These are phyloP conservation scores for Quercus robur DNA, from an alignment of 306 rosid species.

Conservation along the genomic window DNA sequence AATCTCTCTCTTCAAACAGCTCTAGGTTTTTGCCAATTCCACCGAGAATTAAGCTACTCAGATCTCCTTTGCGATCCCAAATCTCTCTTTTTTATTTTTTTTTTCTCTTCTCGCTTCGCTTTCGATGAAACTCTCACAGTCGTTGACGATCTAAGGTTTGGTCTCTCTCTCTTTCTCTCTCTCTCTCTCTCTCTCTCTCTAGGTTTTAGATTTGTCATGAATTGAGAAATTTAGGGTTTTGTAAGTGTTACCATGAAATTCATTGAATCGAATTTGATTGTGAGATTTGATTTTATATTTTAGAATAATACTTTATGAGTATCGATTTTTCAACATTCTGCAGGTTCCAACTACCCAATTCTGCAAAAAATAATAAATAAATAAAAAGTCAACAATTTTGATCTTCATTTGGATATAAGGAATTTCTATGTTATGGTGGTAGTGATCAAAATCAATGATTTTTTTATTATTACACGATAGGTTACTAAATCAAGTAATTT, in stretches of 20 bases:
- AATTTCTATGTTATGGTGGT: background rate
- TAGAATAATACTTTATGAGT: background rate
- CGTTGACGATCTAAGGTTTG: conserved; percentile 19
- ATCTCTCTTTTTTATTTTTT: background rate
- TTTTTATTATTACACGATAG: background rate
- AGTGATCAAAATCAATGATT: background rate
- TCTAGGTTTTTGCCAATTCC: conserved; percentile 21
- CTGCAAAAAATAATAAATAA: background rate
- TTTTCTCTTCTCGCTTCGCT: background rate
- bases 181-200: background rate
- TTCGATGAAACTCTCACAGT: background rate
- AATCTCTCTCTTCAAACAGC: background rate
- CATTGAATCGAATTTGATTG: background rate
- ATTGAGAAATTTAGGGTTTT: background rate
- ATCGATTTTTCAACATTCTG: background rate
- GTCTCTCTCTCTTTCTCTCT: conserved; percentile 6
- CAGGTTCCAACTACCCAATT: background rate
- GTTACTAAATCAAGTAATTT: background rate
- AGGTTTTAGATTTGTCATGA: background rate
- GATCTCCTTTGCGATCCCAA: background rate
- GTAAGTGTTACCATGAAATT: background rate
- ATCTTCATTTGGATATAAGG: background rate
- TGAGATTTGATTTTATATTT: background rate
- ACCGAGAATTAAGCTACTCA: conserved; percentile 15
- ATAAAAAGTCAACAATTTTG: background rate